Base-by-base conservation (phyloP, 768 basidiomycete genomes). In the Leucogyrophana mollusca region DNA sequence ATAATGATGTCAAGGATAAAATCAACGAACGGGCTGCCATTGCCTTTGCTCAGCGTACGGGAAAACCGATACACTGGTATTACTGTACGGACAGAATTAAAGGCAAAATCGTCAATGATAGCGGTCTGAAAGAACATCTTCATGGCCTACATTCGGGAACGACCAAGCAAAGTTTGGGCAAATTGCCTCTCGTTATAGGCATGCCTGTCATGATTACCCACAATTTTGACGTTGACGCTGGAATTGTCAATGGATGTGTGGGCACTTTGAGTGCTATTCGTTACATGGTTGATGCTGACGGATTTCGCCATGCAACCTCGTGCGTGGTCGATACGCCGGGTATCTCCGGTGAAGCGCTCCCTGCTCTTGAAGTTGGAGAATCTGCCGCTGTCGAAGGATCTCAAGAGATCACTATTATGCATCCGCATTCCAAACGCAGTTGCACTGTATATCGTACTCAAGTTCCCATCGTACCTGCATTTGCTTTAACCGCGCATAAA, bases 181-280 rank as follows among this genome's bases (percentile, higher is more conserved):
- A 52, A 8, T 40, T 73, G 1, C 73, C 70, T 0, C 37, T 76
- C 0, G 65, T 62, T 0, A 55, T 65, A 4, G 72, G 71, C 0
- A 73, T 74, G 70, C 70, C 69, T 0, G 66, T 74, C 0, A 58
- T 73, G 39, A 47, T 74, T 0, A 44, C 56, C 0, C 58, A 66
- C n/a, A 75, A 73, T 40, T 71, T 59, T 46, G 71, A 73, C 38
- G 61, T 74, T 0, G 44, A 59, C 18, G 54, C 56, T 5, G 71
- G 72, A 0, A 46, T 72, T 25, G 65, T 72, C 0, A 73, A 73
- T 54, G 73, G 72, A 0, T 53, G 53, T 14, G 41, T 35, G 1
- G 69, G 69, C 0, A 60, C 25, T 3, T 13, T 70, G 0, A 51
- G 47, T 14, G 34, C 37, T 3, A 60, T 72, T 2, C 13, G 61